Base-by-base conservation (phyloP, 2,329 filamentous ascomycete genomes). In the Sclerotinia borealis region DNA sequence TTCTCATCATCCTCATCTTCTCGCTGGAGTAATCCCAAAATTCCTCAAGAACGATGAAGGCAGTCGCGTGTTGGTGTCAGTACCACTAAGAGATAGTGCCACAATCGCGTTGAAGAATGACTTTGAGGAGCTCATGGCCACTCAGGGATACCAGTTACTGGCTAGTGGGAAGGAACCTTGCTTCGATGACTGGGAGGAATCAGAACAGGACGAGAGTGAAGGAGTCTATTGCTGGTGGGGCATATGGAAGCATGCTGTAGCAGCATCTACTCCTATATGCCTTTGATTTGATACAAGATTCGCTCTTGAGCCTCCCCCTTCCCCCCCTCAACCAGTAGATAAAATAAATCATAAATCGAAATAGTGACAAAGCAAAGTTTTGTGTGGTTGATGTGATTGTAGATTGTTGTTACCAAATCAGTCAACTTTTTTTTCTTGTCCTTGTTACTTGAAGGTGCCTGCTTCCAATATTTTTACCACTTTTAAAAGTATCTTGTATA, bases 61-160 rank as follows among this genome's bases (percentile, higher is more conserved):
- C 5, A 84, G 91, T 2, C 82, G 89, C 41, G 88, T 89, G 1
- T 80, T 97, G 13, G 79, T 95, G 50, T 93, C 96, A 78, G 85
- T 96, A 49, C 93, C 93, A 0, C 79, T 92, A 61, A 82, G 95
- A 43, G 89, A 93, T 66, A 81, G 82, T 10, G 89, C 87, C 66
- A 85, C 85, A 1, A 77, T 36, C 37, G 50, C 41, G 11, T 48
- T 62, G 60, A 62, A 48, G 19, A 13, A 48, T 8, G 19, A 56
- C 4, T 62, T 62, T 29, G 60, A 56, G 43, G 13, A 27, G 3
- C 17, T 56, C n/a, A 62, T 62, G 60, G 36, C 52, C 11, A 22
- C 8, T 45, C 25, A 45, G 17, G 51, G 41, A 15, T 62, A 56
- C 36, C 39, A 48, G 9, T 29, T 56, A 47, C 8, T 62, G 17